These are phyloP conservation scores for Pseudocercospora fijiensis DNA, from an alignment of 2,329 filamentous ascomycete genomes.

Conservation along the genomic window DNA sequence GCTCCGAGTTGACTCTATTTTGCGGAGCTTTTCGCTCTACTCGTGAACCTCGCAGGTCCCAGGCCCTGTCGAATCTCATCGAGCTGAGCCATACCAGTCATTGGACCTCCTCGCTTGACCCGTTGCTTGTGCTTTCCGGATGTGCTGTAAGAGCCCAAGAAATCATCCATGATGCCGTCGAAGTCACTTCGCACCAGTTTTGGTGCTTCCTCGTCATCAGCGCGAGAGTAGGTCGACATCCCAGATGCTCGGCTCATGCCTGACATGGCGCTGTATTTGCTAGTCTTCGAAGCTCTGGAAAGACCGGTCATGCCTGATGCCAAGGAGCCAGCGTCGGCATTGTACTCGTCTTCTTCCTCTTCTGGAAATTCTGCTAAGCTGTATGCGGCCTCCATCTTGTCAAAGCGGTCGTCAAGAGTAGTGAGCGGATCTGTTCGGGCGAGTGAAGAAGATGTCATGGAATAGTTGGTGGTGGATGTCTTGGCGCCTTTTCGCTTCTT, in stretches of 20 bases:
- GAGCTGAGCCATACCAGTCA: slow-evolving; percentile 80
- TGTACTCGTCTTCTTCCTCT: slow-evolving; percentile 31
- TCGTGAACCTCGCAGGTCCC: slow-evolving; percentile 17
- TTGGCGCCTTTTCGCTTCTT: slow-evolving; percentile 96
- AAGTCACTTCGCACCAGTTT: slow-evolving; percentile 71
- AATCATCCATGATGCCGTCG: slow-evolving; percentile 88
- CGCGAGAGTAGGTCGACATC: slow-evolving; percentile 37
- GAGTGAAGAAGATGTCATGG: slow-evolving; percentile 86
- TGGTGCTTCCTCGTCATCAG: slow-evolving; percentile 43
- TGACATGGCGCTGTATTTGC: slow-evolving; percentile 38
- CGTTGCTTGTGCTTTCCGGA: slow-evolving; percentile 63
- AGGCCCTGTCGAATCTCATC: slow-evolving; percentile 70
- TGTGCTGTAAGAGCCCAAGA: slow-evolving; percentile 72
- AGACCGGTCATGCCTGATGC: slow-evolving; percentile 52
- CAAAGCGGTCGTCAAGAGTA: slow-evolving; percentile 85
- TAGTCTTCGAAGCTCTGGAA: slow-evolving; percentile 46
- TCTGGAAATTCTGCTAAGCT: slow-evolving; percentile 45
- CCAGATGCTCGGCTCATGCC: slow-evolving; percentile 42
- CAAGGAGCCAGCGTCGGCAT: slow-evolving; percentile 46
- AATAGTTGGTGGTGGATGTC: slow-evolving; percentile 82
- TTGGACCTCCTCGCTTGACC: slow-evolving; percentile 74
- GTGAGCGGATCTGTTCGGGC: slow-evolving; percentile 84
- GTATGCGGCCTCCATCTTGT: slow-evolving; percentile 82
- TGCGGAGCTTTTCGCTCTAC: slow-evolving; percentile 4
- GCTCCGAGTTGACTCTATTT: not conserved